Conservation (phyloP, 1,284 basidiomycete genomes). For the Uromyces viciae-fabae region DNA sequence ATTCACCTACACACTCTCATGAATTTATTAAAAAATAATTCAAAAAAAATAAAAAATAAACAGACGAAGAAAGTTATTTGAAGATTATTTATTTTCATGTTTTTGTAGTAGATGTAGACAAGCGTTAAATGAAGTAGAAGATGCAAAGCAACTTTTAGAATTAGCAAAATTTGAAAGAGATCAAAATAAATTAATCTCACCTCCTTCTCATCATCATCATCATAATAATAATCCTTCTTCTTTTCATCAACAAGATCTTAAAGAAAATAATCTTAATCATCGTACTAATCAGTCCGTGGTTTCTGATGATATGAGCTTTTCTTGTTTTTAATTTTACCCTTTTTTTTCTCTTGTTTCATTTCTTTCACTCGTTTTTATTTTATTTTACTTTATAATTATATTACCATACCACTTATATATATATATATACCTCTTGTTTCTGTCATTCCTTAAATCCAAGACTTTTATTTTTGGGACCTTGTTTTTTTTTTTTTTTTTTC, state of each 20-base stretch:
- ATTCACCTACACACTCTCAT: neutral
- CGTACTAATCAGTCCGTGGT: neutral
- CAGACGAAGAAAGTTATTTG: constrained; percentile 44
- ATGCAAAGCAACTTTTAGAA: neutral
- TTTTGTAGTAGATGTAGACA: constrained; percentile 42
- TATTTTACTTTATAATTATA: neutral
- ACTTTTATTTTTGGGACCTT: too few species aligned
- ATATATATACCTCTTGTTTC: neutral
- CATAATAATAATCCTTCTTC: too few species aligned
- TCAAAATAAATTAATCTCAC: neutral
- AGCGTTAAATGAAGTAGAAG: constrained; percentile 38
- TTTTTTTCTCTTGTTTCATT: neutral
- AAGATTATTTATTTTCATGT: constrained; percentile 45
- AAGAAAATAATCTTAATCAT: neutral
- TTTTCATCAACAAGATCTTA: too few species aligned
- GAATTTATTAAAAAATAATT: neutral
- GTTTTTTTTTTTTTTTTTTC: too few species aligned
- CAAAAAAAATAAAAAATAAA: neutral
- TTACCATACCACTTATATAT: too few species aligned
- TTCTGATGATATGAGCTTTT: neutral
- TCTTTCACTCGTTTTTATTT: neutral
- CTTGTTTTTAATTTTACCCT: neutral
- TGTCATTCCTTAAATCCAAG: neutral
- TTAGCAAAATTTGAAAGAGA: neutral
- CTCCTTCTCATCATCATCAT: neutral